These are phyloP conservation scores for Backusella tuberculispora DNA, from an alignment of 192 early-diverging fungal species.

Conservation along the genomic window DNA sequence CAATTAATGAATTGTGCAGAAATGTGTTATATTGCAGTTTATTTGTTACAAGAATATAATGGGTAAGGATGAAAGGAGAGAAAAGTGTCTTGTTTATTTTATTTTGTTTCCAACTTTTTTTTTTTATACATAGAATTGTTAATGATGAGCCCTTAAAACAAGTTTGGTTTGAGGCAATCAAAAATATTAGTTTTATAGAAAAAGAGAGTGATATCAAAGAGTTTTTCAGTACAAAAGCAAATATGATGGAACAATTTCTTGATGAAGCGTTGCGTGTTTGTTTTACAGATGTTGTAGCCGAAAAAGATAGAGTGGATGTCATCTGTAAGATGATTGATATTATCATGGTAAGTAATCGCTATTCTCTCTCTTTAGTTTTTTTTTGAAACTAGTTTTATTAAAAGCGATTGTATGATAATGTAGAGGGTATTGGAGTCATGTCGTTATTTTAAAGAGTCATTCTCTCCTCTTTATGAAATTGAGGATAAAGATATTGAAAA, in stretches of 20 bases:
- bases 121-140: background rate
- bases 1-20: conserved; percentile 1
- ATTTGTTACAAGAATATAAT: background rate
- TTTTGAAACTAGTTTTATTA: background rate
- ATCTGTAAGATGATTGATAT: conserved; percentile 1
- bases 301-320: background rate
- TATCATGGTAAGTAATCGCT: background rate
- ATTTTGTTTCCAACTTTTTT: background rate
- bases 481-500: background rate
- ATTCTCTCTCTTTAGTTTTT: background rate
- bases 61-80: background rate
- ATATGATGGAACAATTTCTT: background rate
- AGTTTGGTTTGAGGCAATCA: background rate
- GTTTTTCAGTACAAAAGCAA: background rate
- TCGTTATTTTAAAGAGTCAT: conserved; percentile 7
- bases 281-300: background rate
- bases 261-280: background rate
- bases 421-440: background rate
- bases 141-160: background rate
- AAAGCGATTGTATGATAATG: background rate
- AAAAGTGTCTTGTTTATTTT: background rate
- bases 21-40: background rate
- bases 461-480: background rate
- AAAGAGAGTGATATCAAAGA: background rate
- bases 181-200: background rate